Percentiles rank a stretch among this genome's conserved stretches.
phyloP scores from a whole-genome alignment of 345 rosid genomes.

The Heritiera littoralis region DNA sequence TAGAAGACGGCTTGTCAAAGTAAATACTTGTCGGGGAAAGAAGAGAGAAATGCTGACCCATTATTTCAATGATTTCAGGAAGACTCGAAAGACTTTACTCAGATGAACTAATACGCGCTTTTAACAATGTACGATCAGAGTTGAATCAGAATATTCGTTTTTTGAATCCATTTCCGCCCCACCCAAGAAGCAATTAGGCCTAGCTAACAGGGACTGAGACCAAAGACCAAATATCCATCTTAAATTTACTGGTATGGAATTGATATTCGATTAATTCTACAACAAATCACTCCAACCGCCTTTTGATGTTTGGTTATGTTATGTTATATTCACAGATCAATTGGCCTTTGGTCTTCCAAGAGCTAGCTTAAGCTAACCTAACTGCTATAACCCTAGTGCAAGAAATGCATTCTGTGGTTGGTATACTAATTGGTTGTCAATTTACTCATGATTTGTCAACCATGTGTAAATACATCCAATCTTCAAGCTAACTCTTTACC shows the following conservation, averaged over 20 bases:
- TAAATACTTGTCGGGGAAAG: neutral
- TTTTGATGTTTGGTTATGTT: neutral
- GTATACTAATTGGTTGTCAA: neutral
- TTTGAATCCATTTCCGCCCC: neutral
- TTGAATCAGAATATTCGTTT: conserved; percentile 1
- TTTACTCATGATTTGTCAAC: neutral
- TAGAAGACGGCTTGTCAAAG: conserved; percentile 15
- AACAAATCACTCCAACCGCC: neutral
- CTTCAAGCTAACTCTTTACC: conserved; percentile 14
- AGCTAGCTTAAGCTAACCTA: neutral
- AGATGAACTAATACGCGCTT: conserved; percentile 4
- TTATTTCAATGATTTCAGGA: neutral
- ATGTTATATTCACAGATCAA: neutral
- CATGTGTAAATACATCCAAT: neutral
- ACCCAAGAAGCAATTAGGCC: neutral
- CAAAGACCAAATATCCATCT: neutral
- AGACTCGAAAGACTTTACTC: neutral
- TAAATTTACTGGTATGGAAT: too few relatives aligned
- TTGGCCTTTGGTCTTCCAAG: neutral
- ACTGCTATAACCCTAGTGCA: neutral
- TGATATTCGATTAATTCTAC: neutral
- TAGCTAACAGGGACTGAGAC: neutral
- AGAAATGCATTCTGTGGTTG: neutral
- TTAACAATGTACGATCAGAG: neutral
- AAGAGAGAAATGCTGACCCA: conserved; percentile 8